phyloP scores from a whole-genome alignment of 306 rosid species.

The Malus fusca region DNA sequence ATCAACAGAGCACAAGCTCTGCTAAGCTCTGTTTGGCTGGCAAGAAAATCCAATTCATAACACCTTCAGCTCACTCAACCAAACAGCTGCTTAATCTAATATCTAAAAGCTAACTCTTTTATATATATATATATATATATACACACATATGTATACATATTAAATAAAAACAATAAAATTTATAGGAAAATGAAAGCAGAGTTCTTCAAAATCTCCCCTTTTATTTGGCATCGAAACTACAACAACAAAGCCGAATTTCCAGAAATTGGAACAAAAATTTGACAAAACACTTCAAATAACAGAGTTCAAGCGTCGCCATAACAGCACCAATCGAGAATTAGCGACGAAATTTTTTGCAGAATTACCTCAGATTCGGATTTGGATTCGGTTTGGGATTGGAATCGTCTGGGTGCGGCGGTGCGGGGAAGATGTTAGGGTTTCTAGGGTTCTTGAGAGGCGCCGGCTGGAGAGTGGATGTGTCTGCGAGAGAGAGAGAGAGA shows the following conservation, averaged over 20 bases:
- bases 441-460: conserved; percentile 6
- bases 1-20: neutral
- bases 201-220: neutral
- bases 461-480: conserved; percentile 11
- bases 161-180: neutral
- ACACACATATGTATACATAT: no score
- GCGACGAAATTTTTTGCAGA: neutral
- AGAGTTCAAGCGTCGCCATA: neutral
- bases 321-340: neutral
- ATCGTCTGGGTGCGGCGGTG: neutral
- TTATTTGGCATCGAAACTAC: neutral
- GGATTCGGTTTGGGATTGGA: neutral
- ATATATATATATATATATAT: neutral
- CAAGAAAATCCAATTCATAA: neutral
- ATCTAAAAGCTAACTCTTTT: neutral
- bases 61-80: neutral
- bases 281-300: neutral
- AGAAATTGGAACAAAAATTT: neutral
- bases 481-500: conserved; percentile 1
- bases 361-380: conserved; percentile 15
- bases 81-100: neutral
- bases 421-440: conserved; percentile 9
- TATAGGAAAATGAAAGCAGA: neutral
- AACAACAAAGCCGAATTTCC: neutral
- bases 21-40: neutral